Conservation (phyloP, 2,329 filamentous ascomycete species). For the Nothopassalora personata region DNA sequence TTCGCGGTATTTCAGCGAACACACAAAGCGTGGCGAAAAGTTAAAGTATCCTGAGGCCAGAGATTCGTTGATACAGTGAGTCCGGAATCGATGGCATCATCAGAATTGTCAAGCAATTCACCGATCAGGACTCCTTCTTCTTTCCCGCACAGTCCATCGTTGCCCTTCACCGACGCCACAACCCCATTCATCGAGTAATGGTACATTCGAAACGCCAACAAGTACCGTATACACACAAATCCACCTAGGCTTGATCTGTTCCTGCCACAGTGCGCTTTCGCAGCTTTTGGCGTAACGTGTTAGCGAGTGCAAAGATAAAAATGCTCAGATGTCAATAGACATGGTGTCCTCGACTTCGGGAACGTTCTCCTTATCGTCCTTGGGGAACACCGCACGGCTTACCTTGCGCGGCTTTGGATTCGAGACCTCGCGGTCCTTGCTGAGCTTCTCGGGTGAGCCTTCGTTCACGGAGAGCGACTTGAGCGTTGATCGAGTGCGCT, state of each 20-base stretch:
- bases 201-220: not conserved
- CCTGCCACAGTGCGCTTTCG: slow-evolving; percentile 13
- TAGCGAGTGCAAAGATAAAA: slow-evolving; percentile 4
- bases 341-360: not conserved
- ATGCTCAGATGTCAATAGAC: slow-evolving; percentile 4
- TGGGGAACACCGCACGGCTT: slow-evolving; percentile 8
- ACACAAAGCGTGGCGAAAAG: too few species aligned
- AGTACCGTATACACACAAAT: not conserved
- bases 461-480: slow-evolving; percentile 19
- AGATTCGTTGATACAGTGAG: not conserved
- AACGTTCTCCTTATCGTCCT: slow-evolving; percentile 7
- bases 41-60: too few species aligned
- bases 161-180: not conserved
- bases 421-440: slow-evolving; percentile 14
- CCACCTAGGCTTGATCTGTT: slow-evolving; percentile 1
- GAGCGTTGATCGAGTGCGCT: slow-evolving; percentile 26
- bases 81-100: not conserved
- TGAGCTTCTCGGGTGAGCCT: slow-evolving; percentile 24
- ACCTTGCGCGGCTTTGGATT: slow-evolving; percentile 19
- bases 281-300: slow-evolving; percentile 7
- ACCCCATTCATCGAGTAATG: not conserved
- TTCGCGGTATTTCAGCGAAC: too few species aligned
- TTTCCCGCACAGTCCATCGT: not conserved
- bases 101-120: not conserved
- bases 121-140: not conserved